Percentiles rank a stretch among this genome's conserved stretches.
phyloP scores from a whole-genome alignment of 352 stramenopile genomes.

The Saprolegnia parasitica region DNA sequence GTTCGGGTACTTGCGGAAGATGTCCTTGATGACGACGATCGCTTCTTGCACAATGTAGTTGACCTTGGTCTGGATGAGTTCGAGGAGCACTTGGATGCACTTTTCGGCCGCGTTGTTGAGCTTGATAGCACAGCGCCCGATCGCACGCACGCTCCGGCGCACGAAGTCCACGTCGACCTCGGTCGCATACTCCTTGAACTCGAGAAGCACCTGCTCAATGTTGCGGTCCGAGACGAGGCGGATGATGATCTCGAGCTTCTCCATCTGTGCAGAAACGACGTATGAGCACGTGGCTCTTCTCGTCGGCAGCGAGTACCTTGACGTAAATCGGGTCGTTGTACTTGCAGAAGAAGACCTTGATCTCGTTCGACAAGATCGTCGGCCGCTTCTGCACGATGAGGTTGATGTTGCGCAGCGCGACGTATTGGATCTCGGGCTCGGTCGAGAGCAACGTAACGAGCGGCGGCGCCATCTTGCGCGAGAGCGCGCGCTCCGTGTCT shows the following conservation, averaged over 20 bases:
- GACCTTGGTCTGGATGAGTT: conserved; percentile 99
- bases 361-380: conserved; percentile 93
- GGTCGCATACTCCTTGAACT: conserved; percentile 99
- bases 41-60: conserved; percentile 99
- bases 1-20: conserved; percentile 99
- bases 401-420: conserved; percentile 99
- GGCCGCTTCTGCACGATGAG: conserved; percentile 98
- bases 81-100: conserved; percentile 98
- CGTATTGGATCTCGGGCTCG: conserved; percentile 99
- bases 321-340: conserved; percentile 98
- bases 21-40: conserved; percentile 99
- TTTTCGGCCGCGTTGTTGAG: conserved; percentile 96
- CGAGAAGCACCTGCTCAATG: conserved; percentile 97
- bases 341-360: conserved; percentile 98
- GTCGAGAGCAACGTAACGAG: conserved; percentile 98
- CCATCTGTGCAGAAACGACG: conserved; percentile 74
- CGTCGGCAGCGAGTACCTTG: conserved; percentile 35
- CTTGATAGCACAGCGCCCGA: conserved; percentile 97
- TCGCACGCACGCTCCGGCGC: conserved; percentile 94
- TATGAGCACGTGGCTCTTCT: background rate
- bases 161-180: conserved; percentile 99
- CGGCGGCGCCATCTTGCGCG: conserved; percentile 95
- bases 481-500: conserved; percentile 88
- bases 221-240: conserved; percentile 97
- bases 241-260: conserved; percentile 99